Evolutionary conservation across 192 early-diverging fungal species (phyloP).

Genomic region (Podila horticola): DNA sequence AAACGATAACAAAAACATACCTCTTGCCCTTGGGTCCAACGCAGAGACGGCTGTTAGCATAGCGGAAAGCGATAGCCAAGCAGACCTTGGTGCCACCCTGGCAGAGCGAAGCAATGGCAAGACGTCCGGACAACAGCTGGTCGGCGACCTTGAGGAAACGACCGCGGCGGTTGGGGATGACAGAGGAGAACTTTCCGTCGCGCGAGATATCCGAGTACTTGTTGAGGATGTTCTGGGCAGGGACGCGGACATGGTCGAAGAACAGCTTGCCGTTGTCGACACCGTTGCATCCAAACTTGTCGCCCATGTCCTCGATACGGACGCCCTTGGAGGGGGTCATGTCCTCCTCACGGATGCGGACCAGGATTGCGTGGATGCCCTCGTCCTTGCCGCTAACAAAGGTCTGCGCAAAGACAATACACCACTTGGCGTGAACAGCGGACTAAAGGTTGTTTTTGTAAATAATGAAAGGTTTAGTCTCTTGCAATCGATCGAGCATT

Average conservation of each 20-base stretch:
- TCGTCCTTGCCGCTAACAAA: constrained; percentile 72
- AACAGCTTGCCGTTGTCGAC: constrained; percentile 80
- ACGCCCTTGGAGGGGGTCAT: constrained; percentile 73
- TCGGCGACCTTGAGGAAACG: constrained; percentile 85
- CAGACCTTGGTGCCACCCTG: constrained; percentile 74
- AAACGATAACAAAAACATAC: too few relatives aligned
- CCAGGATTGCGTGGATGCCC: constrained; percentile 78
- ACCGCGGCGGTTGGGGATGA: constrained; percentile 65
- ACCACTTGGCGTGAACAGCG: constrained; percentile 76
- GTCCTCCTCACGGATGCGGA: constrained; percentile 79
- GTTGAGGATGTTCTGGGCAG: constrained; percentile 75
- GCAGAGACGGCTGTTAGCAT: constrained; percentile 72
- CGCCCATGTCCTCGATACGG: constrained; percentile 80
- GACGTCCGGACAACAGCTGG: constrained; percentile 75
- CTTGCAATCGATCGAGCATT: not conserved
- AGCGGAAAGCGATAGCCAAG: constrained; percentile 75
- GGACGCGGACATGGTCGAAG: constrained; percentile 64
- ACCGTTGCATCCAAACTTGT: constrained; percentile 76
- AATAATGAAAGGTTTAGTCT: too few relatives aligned
- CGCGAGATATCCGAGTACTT: constrained; percentile 67
- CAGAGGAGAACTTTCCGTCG: constrained; percentile 67
- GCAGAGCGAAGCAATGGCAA: constrained; percentile 76
- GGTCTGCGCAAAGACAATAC: constrained; percentile 82
- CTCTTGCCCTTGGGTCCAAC: constrained; percentile 82
- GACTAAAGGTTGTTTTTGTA: constrained; percentile 30